Percentiles rank a stretch among this genome's conserved stretches.
Conservation (phyloP, 129 eudicot genomes). For the Calendula officinalis region DNA sequence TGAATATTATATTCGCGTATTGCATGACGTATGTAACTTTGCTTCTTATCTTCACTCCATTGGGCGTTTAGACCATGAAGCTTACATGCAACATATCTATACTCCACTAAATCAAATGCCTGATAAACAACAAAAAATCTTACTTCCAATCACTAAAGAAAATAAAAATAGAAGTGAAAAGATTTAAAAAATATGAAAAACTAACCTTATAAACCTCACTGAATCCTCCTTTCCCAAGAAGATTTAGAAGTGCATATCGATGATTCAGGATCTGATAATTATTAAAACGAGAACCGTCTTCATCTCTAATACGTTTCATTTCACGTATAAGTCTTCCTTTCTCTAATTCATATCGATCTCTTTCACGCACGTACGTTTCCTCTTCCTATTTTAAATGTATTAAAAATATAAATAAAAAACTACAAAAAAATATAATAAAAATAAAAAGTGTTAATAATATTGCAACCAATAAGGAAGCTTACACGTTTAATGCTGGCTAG, state of each 20-base stretch:
- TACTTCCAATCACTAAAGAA: constrained; percentile 32
- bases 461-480: constrained; percentile 26
- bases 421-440: neutral
- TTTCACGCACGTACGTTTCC: constrained; percentile 73
- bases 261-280: constrained; percentile 87
- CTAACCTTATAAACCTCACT: constrained; percentile 96
- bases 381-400: constrained; percentile 62
- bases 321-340: constrained; percentile 97
- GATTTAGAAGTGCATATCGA: constrained; percentile 90
- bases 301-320: constrained; percentile 98
- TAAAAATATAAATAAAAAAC: neutral
- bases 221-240: constrained; percentile 96
- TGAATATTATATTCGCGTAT: constrained; percentile 96
- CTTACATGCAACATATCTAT: constrained; percentile 92
- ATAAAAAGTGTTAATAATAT: neutral
- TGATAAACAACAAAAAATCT: constrained; percentile 40
- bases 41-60: constrained; percentile 97
- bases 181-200: neutral
- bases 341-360: constrained; percentile 88
- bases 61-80: constrained; percentile 90
- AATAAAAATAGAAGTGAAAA: neutral
- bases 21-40: constrained; percentile 89
- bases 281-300: constrained; percentile 95
- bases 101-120: constrained; percentile 94
- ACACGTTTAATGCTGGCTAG: constrained; percentile 91